Base-by-base conservation (phyloP, 495 filamentous ascomycete genomes). In the Xanthoparmelia taractica region DNA sequence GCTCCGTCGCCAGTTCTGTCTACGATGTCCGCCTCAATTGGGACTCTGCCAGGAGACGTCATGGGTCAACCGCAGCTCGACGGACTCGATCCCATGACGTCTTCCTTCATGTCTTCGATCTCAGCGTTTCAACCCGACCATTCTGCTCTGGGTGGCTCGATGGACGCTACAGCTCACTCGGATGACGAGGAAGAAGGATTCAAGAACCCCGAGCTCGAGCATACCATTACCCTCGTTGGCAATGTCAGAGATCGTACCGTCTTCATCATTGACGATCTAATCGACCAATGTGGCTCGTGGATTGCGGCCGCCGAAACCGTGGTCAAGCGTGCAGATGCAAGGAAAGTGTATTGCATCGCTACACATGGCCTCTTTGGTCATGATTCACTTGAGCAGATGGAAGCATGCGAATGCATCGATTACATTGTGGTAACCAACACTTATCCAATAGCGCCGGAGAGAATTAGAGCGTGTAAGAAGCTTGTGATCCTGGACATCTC, bases 281-380 rank as follows among this genome's bases (percentile, higher is more conserved):
- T 98, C 68, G 94, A 98, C 77, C 96, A 96, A 74, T 85, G 90
- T 34, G 91, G 90, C 27, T 95, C 90, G 25, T 98, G 94, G 94
- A 94, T 97, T 68, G 94, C 93, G 12, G 94, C 94, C n/a, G 94
- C 94, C 13, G 94, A 98, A 77, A 96, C 93, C 11, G 92, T 96
- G 2, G 89, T 95, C 60, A 96, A 96, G 80, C 82, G 90, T 65
- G 94, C 92, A 67, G 85, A 84, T 55, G 94, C 95, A 8, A 92
- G 90, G 72, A 91, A 89, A 73, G 94, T 98, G 48, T 97, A 97
- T 74, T 96, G 91, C 76, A 96, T 98, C 76, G 94, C 95, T 25
- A 98, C 94, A 0, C 94, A 98, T 70, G 95, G 91, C 23, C 82
- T 98, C 29, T 97, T 97, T 72, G 90, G 91, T 47, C 88, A 85